Conservation (phyloP, 805 yeast genomes). For the Saturnispora bothae region DNA sequence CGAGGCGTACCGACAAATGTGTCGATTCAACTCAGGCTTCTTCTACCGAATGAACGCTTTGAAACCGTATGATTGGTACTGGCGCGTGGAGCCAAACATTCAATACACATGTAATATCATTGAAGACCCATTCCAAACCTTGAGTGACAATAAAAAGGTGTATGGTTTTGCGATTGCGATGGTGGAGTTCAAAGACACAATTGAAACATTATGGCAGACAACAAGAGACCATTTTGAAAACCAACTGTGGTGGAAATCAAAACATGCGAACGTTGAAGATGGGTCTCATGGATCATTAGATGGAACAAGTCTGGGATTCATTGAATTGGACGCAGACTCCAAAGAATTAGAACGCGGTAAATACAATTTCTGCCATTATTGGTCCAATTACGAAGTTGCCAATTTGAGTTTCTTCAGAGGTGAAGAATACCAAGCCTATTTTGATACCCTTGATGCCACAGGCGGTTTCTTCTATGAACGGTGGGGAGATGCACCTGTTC, state of each 20-base stretch:
- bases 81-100: conserved; percentile 50
- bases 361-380: conserved; percentile 48
- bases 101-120: conserved; percentile 40
- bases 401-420: conserved; percentile 46
- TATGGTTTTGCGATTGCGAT: conserved; percentile 43
- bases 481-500: conserved; percentile 76
- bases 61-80: conserved; percentile 39
- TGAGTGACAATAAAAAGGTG: conserved; percentile 36
- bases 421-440: conserved; percentile 43
- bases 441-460: conserved; percentile 43
- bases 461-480: conserved; percentile 69
- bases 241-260: conserved; percentile 7
- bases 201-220: conserved; percentile 39
- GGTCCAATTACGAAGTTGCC: conserved; percentile 63
- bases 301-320: conserved; percentile 34
- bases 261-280: conserved; percentile 1
- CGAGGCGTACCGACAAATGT: conserved; percentile 64
- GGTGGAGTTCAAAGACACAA: conserved; percentile 37
- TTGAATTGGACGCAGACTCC: conserved; percentile 33
- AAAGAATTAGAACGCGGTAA: conserved; percentile 31
- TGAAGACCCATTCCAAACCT: conserved; percentile 36
- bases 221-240: conserved; percentile 32
- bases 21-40: conserved; percentile 39
- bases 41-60: conserved; percentile 39
- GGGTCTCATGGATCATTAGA: conserved; percentile 24